phyloP scores from a whole-genome alignment of 805 yeast genomes.

The Kuraishia floccosa region DNA sequence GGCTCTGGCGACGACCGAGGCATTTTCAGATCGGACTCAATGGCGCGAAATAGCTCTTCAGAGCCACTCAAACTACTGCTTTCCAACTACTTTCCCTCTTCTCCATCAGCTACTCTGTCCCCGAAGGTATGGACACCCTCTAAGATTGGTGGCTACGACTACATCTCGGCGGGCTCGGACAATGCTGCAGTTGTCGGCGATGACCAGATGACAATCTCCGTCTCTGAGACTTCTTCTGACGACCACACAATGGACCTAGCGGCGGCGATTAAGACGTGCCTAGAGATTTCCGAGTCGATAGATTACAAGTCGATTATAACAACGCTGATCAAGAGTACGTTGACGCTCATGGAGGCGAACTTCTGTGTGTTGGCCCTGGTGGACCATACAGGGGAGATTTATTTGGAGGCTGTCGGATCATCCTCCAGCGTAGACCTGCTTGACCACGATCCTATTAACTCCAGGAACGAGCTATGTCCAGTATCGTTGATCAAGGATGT shows the following conservation, averaged over 20 bases:
- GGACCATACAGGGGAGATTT: constrained; percentile 14
- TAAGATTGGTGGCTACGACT: no score
- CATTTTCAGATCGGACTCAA: no score
- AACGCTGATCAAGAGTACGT: constrained; percentile 25
- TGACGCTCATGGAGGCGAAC: constrained; percentile 16
- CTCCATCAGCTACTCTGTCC: not conserved
- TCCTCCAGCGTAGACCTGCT: constrained; percentile 12
- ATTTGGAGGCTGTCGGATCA: constrained; percentile 19
- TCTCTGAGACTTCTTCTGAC: constrained; percentile 6
- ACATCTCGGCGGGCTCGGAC: not conserved
- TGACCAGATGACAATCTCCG: constrained; percentile 1
- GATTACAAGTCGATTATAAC: constrained; percentile 23
- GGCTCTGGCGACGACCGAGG: no score
- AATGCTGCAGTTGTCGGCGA: not conserved
- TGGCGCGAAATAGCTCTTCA: not conserved
- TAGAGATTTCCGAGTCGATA: constrained; percentile 36
- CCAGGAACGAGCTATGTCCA: constrained; percentile 32
- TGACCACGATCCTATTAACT: constrained; percentile 23
- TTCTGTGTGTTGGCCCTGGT: constrained; percentile 19
- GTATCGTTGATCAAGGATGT: constrained; percentile 24
- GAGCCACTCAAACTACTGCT: not conserved
- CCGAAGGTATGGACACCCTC: no score
- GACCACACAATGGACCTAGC: constrained; percentile 3
- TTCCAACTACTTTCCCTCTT: not conserved
- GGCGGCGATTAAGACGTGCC: constrained; percentile 28